Percentiles rank a stretch among this genome's conserved stretches.
phyloP scores from a whole-genome alignment of 805 yeast species.

The Naumovozyma castellii region DNA sequence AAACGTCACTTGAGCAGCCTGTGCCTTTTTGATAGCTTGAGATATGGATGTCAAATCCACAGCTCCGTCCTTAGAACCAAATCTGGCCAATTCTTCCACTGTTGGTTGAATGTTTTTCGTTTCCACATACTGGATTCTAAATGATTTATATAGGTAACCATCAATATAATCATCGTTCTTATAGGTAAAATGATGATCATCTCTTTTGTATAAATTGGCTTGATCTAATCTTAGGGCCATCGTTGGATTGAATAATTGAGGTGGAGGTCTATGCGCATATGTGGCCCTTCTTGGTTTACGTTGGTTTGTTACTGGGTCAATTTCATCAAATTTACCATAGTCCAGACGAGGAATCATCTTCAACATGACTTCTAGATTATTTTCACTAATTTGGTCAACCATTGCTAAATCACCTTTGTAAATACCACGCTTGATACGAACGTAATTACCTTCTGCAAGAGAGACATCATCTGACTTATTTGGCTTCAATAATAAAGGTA shows the following conservation, averaged over 20 bases:
- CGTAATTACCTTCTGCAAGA: slow-evolving; percentile 84
- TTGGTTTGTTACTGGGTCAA: slow-evolving; percentile 43
- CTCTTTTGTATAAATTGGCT: slow-evolving; percentile 57
- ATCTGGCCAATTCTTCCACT: slow-evolving; percentile 77
- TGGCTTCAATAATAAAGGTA: slow-evolving; percentile 86
- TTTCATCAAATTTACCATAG: slow-evolving; percentile 59
- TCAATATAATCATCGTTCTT: slow-evolving; percentile 82
- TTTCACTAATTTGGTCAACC: slow-evolving; percentile 87
- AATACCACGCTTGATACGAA: slow-evolving; percentile 81
- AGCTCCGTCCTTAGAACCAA: slow-evolving; percentile 75
- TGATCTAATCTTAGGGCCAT: slow-evolving; percentile 84
- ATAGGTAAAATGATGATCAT: slow-evolving; percentile 58
- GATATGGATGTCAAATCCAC: slow-evolving; percentile 82
- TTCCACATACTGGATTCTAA: slow-evolving; percentile 70
- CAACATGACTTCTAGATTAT: slow-evolving; percentile 90
- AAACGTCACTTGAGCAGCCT: slow-evolving; percentile 49
- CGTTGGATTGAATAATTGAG: slow-evolving; percentile 75
- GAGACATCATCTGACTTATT: slow-evolving; percentile 81
- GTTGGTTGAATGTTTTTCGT: slow-evolving; percentile 78
- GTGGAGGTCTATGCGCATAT: slow-evolving; percentile 68
- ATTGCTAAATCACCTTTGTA: slow-evolving; percentile 89
- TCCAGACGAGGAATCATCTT: slow-evolving; percentile 89
- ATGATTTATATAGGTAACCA: slow-evolving; percentile 81
- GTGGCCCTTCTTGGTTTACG: slow-evolving; percentile 43
- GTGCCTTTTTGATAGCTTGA: slow-evolving; percentile 63